Conservation (phyloP, 2,329 filamentous ascomycete species). For the Exophiala sp. region DNA sequence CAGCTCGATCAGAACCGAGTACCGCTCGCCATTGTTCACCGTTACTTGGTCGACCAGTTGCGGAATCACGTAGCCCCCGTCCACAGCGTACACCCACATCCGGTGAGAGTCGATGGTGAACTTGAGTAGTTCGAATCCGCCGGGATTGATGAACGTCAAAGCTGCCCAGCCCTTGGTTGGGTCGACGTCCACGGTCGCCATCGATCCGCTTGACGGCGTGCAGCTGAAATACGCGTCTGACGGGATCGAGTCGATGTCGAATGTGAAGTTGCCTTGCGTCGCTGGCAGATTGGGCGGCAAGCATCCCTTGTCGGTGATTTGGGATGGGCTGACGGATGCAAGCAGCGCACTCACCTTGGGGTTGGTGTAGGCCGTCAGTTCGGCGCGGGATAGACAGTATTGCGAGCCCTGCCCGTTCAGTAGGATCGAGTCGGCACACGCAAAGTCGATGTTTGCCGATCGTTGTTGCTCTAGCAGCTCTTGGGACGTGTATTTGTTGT, state of each 20-base stretch:
- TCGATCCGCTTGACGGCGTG: constrained; percentile 17
- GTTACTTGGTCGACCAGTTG: constrained; percentile 34
- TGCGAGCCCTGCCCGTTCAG: constrained; percentile 58
- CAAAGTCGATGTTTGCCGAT: constrained; percentile 37
- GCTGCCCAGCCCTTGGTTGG: constrained; percentile 34
- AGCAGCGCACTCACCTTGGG: constrained; percentile 31
- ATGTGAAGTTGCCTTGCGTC: constrained; percentile 34
- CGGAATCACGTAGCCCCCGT: constrained; percentile 41
- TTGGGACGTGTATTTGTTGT: constrained; percentile 50
- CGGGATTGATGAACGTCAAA: constrained; percentile 38
- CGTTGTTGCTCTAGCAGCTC: constrained; percentile 35
- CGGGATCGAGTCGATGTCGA: constrained; percentile 40
- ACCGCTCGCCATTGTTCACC: constrained; percentile 38
- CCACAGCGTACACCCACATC: constrained; percentile 42
- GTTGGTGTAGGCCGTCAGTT: constrained; percentile 41
- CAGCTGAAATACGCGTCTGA: constrained; percentile 39
- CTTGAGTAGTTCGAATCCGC: constrained; percentile 33
- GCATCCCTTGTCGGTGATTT: constrained; percentile 34
- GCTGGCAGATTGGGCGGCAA: constrained; percentile 30
- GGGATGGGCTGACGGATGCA: constrained; percentile 27
- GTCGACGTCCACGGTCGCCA: constrained; percentile 31
- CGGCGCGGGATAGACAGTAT: constrained; percentile 45
- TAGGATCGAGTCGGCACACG: constrained; percentile 57
- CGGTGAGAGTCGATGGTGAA: constrained; percentile 43
- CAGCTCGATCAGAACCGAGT: constrained; percentile 39